Percentiles rank a stretch among this genome's conserved stretches.
Conservation (phyloP, 2,329 filamentous ascomycete species). For the Exophiala dermatitidis region DNA sequence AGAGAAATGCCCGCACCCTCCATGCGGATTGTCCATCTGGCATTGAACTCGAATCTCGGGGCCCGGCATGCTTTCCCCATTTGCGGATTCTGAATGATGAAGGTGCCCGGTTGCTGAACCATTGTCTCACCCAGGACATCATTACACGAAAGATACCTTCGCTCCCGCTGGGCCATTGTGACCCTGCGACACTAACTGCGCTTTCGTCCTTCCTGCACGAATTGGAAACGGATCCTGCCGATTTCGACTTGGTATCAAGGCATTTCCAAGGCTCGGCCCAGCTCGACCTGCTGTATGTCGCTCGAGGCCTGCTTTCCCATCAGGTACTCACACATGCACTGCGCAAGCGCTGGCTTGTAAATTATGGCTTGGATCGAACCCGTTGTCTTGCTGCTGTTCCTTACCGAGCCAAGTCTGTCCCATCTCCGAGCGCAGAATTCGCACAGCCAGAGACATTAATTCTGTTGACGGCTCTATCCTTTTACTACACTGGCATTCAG, state of each 20-base stretch:
- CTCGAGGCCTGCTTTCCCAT: conserved; percentile 47
- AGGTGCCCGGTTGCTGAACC: conserved; percentile 11
- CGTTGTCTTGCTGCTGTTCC: conserved; percentile 54
- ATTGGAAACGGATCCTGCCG: neutral
- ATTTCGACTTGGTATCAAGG: neutral
- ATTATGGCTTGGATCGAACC: conserved; percentile 53
- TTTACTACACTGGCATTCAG: conserved; percentile 51
- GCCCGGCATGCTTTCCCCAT: conserved; percentile 20
- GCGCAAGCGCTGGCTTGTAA: conserved; percentile 57
- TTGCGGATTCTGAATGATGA: conserved; percentile 23
- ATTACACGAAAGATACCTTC: conserved; percentile 16
- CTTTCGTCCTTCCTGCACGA: conserved; percentile 9
- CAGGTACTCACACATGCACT: conserved; percentile 51
- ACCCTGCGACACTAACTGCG: conserved; percentile 6
- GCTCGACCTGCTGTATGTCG: conserved; percentile 27
- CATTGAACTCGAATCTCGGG: conserved; percentile 17
- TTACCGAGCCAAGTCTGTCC: conserved; percentile 53
- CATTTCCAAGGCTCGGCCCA: conserved; percentile 6
- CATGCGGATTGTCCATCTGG: neutral
- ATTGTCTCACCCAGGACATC: conserved; percentile 17
- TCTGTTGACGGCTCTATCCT: conserved; percentile 48
- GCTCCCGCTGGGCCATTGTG: conserved; percentile 25
- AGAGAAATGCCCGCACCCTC: conserved; percentile 10
- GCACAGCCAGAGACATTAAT: conserved; percentile 56
- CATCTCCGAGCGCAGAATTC: conserved; percentile 52